Conservation (phyloP, 768 basidiomycete genomes). For the Amanita phalloides region DNA sequence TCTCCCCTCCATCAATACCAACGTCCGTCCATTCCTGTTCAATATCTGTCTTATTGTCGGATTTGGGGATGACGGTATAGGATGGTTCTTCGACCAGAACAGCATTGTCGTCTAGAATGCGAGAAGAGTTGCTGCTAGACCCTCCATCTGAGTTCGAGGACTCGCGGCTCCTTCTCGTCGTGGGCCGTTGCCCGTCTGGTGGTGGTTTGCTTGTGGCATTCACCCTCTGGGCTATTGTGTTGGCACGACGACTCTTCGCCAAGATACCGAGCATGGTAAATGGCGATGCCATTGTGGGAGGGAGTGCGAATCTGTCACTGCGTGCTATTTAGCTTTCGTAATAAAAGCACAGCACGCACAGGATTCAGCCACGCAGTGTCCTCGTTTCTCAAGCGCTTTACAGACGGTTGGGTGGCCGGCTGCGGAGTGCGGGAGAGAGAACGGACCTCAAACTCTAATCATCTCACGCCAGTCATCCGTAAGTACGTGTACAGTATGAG, state of each 20-base stretch:
- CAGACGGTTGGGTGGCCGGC: neutral
- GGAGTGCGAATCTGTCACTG: neutral
- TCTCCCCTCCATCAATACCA: neutral
- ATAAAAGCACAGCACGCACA: neutral
- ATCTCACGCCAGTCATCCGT: neutral
- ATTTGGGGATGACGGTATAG: slow-evolving; percentile 1
- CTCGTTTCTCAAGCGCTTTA: neutral
- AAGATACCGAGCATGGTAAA: slow-evolving; percentile 3
- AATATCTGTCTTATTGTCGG: neutral
- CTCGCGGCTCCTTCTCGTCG: neutral
- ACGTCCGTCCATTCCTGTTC: slow-evolving; percentile 6
- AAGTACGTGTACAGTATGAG: too few relatives aligned
- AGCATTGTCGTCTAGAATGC: neutral
- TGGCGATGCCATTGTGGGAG: neutral
- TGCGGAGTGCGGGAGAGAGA: neutral
- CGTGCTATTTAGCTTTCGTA: neutral
- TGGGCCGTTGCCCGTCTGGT: neutral
- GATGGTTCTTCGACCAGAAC: slow-evolving; percentile 3
- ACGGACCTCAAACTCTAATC: neutral
- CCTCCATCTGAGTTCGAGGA: neutral
- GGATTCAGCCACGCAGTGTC: neutral
- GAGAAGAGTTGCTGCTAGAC: neutral
- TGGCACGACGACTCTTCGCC: slow-evolving; percentile 1
- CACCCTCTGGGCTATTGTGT: neutral
- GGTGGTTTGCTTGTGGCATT: neutral